Evolutionary conservation across 139 green algal species (phyloP).

Genomic region (Volvox reticuliferus): DNA sequence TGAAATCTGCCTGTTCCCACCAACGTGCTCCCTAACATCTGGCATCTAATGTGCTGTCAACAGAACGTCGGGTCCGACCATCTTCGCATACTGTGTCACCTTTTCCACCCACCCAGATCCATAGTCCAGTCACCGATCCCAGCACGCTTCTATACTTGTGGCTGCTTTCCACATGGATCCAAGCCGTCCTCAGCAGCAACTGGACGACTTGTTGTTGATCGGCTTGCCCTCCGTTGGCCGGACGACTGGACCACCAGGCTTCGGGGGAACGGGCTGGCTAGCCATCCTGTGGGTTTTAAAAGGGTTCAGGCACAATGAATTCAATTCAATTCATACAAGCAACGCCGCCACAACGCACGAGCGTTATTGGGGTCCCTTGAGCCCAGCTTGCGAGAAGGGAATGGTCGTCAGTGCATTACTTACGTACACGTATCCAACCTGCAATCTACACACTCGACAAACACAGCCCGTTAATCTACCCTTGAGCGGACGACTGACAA

Average conservation of each 20-base stretch:
- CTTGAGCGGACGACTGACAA: too few relatives aligned
- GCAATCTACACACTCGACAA: too few relatives aligned
- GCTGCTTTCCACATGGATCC: not conserved
- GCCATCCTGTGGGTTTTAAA: slow-evolving; percentile 83
- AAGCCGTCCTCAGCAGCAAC: slow-evolving; percentile 85
- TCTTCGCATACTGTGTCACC: not conserved
- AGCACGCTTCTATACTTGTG: not conserved
- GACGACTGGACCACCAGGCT: slow-evolving; percentile 71
- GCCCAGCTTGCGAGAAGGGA: too few relatives aligned
- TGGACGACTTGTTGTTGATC: slow-evolving; percentile 80
- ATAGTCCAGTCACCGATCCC: not conserved
- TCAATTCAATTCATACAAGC: too few relatives aligned
- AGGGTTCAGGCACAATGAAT: too few relatives aligned
- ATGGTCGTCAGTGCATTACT: too few relatives aligned
- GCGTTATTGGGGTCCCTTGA: too few relatives aligned
- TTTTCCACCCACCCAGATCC: not conserved
- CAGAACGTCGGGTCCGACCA: not conserved
- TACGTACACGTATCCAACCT: too few relatives aligned
- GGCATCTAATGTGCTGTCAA: not conserved
- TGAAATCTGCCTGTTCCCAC: not conserved
- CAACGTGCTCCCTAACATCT: not conserved
- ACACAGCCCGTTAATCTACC: too few relatives aligned
- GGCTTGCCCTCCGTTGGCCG: slow-evolving; percentile 87
- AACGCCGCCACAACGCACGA: too few relatives aligned
- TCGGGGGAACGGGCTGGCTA: slow-evolving; percentile 84